Percentiles rank a stretch among this genome's conserved stretches.
Evolutionary conservation across 176 grass and related monocot genomes (phyloP).

Genomic region (Oryza coarctata): DNA sequence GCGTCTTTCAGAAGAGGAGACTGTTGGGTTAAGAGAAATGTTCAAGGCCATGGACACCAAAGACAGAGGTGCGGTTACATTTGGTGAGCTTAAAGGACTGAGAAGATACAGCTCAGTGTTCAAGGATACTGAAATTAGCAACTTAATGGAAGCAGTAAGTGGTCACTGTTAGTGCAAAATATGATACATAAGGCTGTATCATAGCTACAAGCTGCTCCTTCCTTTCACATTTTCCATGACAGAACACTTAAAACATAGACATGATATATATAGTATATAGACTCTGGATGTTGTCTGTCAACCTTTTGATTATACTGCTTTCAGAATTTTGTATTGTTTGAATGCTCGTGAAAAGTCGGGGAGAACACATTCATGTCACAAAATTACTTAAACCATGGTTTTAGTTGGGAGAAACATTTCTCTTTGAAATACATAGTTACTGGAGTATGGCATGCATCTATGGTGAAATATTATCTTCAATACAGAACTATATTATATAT

Average conservation of each 20-base stretch:
- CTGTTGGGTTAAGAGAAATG: conserved; percentile 61
- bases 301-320: not conserved
- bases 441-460: conserved; percentile 4
- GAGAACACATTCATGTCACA: not conserved
- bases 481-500: not conserved
- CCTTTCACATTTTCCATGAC: not conserved
- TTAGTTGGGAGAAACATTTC: not conserved
- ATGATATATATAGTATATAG: not conserved
- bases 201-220: not conserved
- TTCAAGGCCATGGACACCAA: conserved; percentile 56
- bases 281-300: not conserved
- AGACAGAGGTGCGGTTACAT: conserved; percentile 46
- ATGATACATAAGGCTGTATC: not conserved
- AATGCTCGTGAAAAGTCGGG: not conserved
- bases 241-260: not conserved
- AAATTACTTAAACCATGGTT: not conserved
- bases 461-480: not conserved
- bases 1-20: conserved; percentile 66
- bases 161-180: not conserved
- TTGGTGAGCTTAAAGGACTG: conserved; percentile 61
- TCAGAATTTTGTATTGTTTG: conserved; percentile 3
- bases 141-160: conserved; percentile 69
- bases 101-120: conserved; percentile 52
- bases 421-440: not conserved
- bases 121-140: conserved; percentile 42